Evolutionary conservation across 331 rosid genomes (phyloP).

Genomic region (Acacia concinna): DNA sequence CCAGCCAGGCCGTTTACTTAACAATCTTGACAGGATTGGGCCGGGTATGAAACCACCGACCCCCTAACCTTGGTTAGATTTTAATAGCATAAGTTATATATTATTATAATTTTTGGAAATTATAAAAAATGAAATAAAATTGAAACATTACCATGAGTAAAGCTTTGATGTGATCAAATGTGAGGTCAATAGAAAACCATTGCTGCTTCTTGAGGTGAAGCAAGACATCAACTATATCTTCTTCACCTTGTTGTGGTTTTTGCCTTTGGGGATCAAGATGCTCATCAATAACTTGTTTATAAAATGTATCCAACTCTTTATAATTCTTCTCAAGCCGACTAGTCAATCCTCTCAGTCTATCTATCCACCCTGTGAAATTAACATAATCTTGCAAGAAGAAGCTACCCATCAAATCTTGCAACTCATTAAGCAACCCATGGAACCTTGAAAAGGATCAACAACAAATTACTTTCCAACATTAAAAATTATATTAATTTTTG

Average conservation of each 20-base stretch:
- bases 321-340: neutral
- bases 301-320: conserved; percentile 17
- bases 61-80: too few relatives aligned
- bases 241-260: neutral
- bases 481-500: too few relatives aligned
- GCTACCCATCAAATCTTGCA: neutral
- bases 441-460: neutral
- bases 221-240: conserved; percentile 26
- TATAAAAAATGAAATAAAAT: neutral
- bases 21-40: neutral
- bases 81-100: neutral
- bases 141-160: neutral
- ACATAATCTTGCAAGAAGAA: conserved; percentile 31
- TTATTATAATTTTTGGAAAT: neutral
- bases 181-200: conserved; percentile 1
- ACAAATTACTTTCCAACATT: neutral
- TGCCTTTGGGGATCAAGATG: neutral
- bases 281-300: conserved; percentile 14
- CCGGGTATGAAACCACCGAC: too few relatives aligned
- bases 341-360: neutral
- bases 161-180: conserved; percentile 29
- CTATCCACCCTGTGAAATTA: conserved; percentile 28
- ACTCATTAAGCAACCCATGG: conserved; percentile 8
- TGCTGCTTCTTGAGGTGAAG: conserved; percentile 21
- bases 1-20: neutral